phyloP scores from a whole-genome alignment of 1,284 basidiomycete genomes.

The Fomitiporia mediterranea region DNA sequence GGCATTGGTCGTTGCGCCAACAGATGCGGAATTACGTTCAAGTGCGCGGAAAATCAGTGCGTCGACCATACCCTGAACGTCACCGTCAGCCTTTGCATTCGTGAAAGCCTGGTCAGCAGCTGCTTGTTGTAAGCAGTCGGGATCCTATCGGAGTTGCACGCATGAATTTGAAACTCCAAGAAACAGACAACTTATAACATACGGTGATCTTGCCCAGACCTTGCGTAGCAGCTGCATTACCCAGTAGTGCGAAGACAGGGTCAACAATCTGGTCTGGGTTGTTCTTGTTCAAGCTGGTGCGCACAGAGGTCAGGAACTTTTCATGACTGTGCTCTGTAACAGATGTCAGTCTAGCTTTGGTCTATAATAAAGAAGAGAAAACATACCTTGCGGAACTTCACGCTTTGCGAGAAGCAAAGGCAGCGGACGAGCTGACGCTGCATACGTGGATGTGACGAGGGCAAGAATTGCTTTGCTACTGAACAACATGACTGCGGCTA shows the following conservation, averaged over 20 bases:
- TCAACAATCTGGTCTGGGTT: slow-evolving; percentile 59
- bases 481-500: slow-evolving; percentile 33
- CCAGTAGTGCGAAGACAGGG: slow-evolving; percentile 62
- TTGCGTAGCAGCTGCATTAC: slow-evolving; percentile 52
- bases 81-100: slow-evolving; percentile 59
- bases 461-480: slow-evolving; percentile 39
- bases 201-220: slow-evolving; percentile 54
- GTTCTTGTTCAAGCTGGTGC: slow-evolving; percentile 43
- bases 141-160: slow-evolving; percentile 36
- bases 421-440: slow-evolving; percentile 40
- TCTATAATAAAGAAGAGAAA: too few relatives aligned
- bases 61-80: slow-evolving; percentile 52
- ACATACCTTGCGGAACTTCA: slow-evolving; percentile 61
- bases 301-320: slow-evolving; percentile 47
- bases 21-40: slow-evolving; percentile 59
- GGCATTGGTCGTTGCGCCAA: slow-evolving; percentile 44
- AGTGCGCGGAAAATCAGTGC: slow-evolving; percentile 63
- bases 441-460: slow-evolving; percentile 34
- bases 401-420: slow-evolving; percentile 33
- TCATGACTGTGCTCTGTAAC: slow-evolving; percentile 65
- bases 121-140: slow-evolving; percentile 62
- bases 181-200: slow-evolving; percentile 19
- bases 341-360: neutral
- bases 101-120: slow-evolving; percentile 66
- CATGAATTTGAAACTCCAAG: too few relatives aligned